Evolutionary conservation across 2,329 filamentous ascomycete species (phyloP).

Genomic region (Rhinocladiella similis): DNA sequence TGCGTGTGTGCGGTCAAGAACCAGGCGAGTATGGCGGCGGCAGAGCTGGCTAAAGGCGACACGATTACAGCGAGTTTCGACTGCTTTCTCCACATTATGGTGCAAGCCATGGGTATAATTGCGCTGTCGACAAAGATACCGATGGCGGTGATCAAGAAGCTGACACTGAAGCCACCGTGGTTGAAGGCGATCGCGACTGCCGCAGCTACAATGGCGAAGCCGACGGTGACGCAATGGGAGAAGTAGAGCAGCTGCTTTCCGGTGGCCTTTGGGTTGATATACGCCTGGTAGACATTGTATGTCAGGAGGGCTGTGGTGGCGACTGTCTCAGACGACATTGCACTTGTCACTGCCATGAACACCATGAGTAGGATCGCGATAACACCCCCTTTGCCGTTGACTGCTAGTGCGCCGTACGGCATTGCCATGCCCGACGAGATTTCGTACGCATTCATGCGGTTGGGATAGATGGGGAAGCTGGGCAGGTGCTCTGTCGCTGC

Average conservation of each 20-base stretch:
- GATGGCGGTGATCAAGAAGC: conserved; percentile 86
- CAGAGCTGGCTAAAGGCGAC: conserved; percentile 69
- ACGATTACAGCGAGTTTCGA: conserved; percentile 71
- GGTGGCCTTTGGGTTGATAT: conserved; percentile 73
- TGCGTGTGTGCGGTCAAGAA: conserved; percentile 71
- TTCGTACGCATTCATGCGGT: conserved; percentile 53
- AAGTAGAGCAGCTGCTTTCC: conserved; percentile 77
- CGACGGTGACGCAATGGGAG: conserved; percentile 69
- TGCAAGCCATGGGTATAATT: conserved; percentile 77
- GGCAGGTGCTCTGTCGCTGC: conserved; percentile 44
- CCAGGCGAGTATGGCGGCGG: conserved; percentile 72
- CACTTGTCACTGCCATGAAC: conserved; percentile 86
- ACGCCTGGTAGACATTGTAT: conserved; percentile 85
- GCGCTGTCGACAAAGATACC: conserved; percentile 83
- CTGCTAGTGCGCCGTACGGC: conserved; percentile 77
- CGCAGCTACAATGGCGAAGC: conserved; percentile 77
- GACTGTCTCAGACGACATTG: conserved; percentile 78
- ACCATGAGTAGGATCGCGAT: conserved; percentile 74
- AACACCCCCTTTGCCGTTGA: conserved; percentile 78
- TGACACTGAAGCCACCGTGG: conserved; percentile 77
- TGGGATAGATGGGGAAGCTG: conserved; percentile 40
- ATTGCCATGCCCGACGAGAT: conserved; percentile 80
- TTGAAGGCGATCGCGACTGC: conserved; percentile 72
- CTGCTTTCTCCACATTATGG: conserved; percentile 77
- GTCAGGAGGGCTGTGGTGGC: conserved; percentile 84